phyloP scores from a whole-genome alignment of 257 asterid species.

The Orobanche coerulescens region DNA sequence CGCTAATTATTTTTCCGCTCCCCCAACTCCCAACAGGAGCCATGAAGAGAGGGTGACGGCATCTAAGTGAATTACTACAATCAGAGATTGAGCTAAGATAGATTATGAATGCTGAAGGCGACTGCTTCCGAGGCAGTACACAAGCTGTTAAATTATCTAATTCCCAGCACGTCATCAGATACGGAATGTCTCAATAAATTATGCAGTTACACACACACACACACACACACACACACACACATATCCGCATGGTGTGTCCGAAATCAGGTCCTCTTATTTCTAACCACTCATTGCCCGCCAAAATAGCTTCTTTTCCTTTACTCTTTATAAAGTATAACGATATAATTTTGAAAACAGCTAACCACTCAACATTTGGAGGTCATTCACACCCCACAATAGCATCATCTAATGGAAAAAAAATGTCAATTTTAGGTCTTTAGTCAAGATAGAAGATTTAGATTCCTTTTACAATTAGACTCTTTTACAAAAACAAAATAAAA shows the following conservation, averaged over 20 bases:
- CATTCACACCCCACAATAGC: not conserved
- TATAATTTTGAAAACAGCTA: slow-evolving; percentile 5
- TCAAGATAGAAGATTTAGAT: slow-evolving; percentile 5
- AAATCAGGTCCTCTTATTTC: slow-evolving; percentile 17
- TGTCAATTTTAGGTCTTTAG: not conserved
- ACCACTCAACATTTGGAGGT: slow-evolving; percentile 7
- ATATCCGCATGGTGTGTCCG: not conserved
- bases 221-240: too few species aligned
- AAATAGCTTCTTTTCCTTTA: not conserved
- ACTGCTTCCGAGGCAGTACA: slow-evolving; percentile 12
- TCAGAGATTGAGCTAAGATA: not conserved
- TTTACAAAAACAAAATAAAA: not conserved
- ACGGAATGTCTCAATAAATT: not conserved
- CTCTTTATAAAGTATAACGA: not conserved
- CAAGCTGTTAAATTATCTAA: slow-evolving; percentile 9
- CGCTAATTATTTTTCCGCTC: not conserved
- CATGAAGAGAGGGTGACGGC: slow-evolving; percentile 6
- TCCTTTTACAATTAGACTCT: slow-evolving; percentile 12
- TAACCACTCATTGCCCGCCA: not conserved
- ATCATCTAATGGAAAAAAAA: not conserved
- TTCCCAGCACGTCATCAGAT: slow-evolving; percentile 9
- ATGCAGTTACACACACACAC: not conserved
- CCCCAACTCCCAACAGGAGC: slow-evolving; percentile 13
- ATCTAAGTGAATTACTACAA: not conserved
- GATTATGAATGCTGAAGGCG: not conserved